Evolutionary conservation across 2,329 filamentous ascomycete genomes (phyloP), one percentile per base, ranked within the genome.

Genomic region (Parafenestella ontariensis): DNA sequence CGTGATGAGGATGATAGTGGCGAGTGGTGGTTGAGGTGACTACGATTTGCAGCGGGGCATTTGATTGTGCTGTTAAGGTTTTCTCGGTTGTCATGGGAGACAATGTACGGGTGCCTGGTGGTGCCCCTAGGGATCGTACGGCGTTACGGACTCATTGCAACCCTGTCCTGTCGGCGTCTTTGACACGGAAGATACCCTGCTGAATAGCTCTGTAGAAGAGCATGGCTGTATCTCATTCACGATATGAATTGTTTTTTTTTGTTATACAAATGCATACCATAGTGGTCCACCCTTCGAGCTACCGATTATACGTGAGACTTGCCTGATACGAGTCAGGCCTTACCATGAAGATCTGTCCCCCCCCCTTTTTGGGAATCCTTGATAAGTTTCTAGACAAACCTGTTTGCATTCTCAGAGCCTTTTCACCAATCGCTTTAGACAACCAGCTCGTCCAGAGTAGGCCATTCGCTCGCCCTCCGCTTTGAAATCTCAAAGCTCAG

Each of bases 401-500:
- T n/a, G n/a, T n/a, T n/a, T n/a, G 10, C 36, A 17, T 23, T 10
- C 6, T 13, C 10, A 17, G 11, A 20, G 20, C 10, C 20, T 3
- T 7, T 40, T 6, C 24, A 24, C 10, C 11, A 5, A 21, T 15
- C 5, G 13, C 10, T 21, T 40, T 60, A 73, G 3, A 73, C 65
- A 4, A 72, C 52, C 41, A 73, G 49, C 11, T 65, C 66, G 7
- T 43, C 64, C 15, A 73, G 31, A 20, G 52, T 54, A n/a, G 45
- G 49, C 8, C 56, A 50, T 7, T 37, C 50, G 3, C 45, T 52
- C 21, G 28, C 53, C 40, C 52, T 58, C 26, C 47, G 49, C 48
- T 69, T 76, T 20, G 66, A 64, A n/a, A 92, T 73, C 71, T 91
- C 87, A 76, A 92, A 93, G 54, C 83, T 87, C 60, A 91, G 68